These are phyloP conservation scores for Plasmodium sp. DNA, from an alignment of 169 alveolate genomes.

Conservation along the genomic window DNA sequence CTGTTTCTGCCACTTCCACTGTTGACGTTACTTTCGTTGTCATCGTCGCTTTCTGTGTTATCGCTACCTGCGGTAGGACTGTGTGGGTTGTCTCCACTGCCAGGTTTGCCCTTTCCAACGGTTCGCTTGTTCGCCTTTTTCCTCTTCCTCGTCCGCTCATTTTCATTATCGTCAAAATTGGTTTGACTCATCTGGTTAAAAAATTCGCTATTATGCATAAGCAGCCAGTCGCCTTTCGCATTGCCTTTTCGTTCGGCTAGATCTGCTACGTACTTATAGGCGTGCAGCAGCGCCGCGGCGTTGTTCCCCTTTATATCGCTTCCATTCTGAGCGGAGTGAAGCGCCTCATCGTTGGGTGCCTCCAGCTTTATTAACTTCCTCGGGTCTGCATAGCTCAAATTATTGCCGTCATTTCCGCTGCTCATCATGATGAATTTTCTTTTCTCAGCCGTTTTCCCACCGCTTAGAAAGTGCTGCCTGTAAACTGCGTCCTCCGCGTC, in stretches of 20 bases:
- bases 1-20: neutral
- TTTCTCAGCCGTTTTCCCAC: neutral
- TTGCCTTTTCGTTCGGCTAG: neutral
- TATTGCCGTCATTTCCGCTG: neutral
- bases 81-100: neutral
- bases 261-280: neutral
- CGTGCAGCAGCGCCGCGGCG: neutral
- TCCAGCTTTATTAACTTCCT: neutral
- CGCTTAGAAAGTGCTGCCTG: neutral
- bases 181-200: neutral
- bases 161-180: slow-evolving; percentile 3
- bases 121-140: neutral
- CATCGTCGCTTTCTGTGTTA: neutral
- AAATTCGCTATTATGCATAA: neutral
- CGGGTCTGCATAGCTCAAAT: neutral
- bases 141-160: slow-evolving; percentile 1
- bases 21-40: neutral
- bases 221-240: neutral
- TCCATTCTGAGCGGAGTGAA: neutral
- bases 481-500: neutral
- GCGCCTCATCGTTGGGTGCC: neutral
- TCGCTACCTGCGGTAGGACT: neutral
- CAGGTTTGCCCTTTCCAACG: neutral
- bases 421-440: neutral
- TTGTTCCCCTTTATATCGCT: neutral